phyloP scores from a whole-genome alignment of 371 early-diverging fungal genomes.

The Mortierella sp. region DNA sequence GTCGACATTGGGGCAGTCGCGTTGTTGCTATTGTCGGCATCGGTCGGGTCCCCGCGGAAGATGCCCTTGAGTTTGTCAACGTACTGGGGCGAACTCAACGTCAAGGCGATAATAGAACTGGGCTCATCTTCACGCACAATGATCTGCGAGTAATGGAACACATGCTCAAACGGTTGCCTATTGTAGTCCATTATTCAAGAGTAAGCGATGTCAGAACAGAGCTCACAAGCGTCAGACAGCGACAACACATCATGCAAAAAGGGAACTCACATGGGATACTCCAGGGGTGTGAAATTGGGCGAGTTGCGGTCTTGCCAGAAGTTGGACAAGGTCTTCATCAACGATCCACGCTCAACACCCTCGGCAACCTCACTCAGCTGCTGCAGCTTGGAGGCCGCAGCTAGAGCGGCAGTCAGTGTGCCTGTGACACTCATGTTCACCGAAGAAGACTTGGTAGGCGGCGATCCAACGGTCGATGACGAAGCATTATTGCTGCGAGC shows the following conservation, averaged over 20 bases:
- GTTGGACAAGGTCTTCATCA: constrained; percentile 83
- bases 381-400: constrained; percentile 50
- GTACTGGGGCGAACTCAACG: constrained; percentile 65
- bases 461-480: constrained; percentile 26
- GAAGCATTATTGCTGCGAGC: neutral
- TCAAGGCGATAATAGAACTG: constrained; percentile 92
- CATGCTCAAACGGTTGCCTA: constrained; percentile 84
- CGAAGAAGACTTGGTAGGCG: constrained; percentile 35
- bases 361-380: constrained; percentile 54
- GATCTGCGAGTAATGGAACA: constrained; percentile 86
- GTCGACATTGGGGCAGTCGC: constrained; percentile 57
- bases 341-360: constrained; percentile 64
- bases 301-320: constrained; percentile 78
- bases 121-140: constrained; percentile 95
- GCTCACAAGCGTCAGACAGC: no score
- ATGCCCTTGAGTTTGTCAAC: constrained; percentile 48
- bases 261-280: constrained; percentile 78
- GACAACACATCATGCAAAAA: neutral
- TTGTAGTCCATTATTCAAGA: neutral
- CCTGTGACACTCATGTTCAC: constrained; percentile 50
- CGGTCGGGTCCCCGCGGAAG: constrained; percentile 32
- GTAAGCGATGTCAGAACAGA: neutral
- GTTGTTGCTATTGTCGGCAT: constrained; percentile 19
- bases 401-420: constrained; percentile 50
- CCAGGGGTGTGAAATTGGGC: constrained; percentile 76